phyloP scores from a whole-genome alignment of 805 yeast species.

The Metschnikowia cubensis region DNA sequence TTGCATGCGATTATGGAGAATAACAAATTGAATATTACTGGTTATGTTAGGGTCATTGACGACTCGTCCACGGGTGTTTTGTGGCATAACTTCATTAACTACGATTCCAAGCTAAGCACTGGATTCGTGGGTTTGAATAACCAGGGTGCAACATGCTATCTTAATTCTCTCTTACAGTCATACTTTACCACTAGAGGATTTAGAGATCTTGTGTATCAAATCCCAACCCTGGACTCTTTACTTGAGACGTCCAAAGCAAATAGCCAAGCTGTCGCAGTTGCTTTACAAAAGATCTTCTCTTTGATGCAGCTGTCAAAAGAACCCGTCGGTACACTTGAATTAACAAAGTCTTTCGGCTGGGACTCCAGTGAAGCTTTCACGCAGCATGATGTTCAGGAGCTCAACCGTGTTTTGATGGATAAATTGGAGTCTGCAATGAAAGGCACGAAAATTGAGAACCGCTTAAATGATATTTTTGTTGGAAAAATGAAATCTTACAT shows the following conservation, averaged over 20 bases:
- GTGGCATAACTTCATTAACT: constrained; percentile 84
- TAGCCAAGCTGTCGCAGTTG: constrained; percentile 55
- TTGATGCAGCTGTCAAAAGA: constrained; percentile 66
- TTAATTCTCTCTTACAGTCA: constrained; percentile 88
- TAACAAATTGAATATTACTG: constrained; percentile 66
- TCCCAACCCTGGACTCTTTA: constrained; percentile 55
- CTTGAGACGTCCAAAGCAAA: constrained; percentile 35
- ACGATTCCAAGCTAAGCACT: constrained; percentile 81
- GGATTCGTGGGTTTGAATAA: constrained; percentile 91
- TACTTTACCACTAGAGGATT: constrained; percentile 81
- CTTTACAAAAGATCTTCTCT: constrained; percentile 85
- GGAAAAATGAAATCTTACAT: constrained; percentile 96
- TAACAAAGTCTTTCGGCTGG: constrained; percentile 96
- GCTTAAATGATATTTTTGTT: constrained; percentile 76
- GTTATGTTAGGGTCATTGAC: constrained; percentile 67
- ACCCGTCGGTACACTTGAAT: constrained; percentile 79
- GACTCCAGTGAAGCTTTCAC: constrained; percentile 91
- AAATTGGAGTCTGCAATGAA: constrained; percentile 87
- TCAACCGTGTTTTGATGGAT: constrained; percentile 94
- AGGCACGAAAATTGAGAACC: constrained; percentile 61
- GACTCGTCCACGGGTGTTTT: constrained; percentile 89
- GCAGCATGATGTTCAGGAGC: constrained; percentile 97
- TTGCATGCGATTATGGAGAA: constrained; percentile 43
- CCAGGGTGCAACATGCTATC: constrained; percentile 98
- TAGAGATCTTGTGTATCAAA: constrained; percentile 80